Evolutionary conservation across 768 basidiomycete genomes (phyloP), one percentile per base, ranked within the genome.

Genomic region (Russula virescens): DNA sequence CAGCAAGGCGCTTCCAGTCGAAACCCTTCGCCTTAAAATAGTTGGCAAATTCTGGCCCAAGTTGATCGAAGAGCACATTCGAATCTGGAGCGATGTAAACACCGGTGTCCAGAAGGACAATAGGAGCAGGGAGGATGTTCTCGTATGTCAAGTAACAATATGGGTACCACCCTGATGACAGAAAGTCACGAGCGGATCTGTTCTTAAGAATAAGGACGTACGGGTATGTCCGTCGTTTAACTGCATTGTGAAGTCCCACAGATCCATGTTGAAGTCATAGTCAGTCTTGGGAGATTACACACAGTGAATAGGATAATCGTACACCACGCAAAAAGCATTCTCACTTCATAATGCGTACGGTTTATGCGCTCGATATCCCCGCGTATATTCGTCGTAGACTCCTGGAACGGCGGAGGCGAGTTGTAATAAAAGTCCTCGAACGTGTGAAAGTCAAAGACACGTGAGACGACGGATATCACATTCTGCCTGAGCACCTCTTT

Each of bases 141-240:
- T 71, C 68, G 66, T 67, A 72, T 3, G 63, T 54, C 2, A 14
- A 79, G 69, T 85, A 85, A 70, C 85, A 86, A 43, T 74, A 66
- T 0, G 83, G 81, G 73, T 81, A 79, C 79, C 82, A 85, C 25
- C 79, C 82, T 84, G 62, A 26, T 5, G 54, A 21, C 2, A 51
- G 16, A 10, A 18, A 2, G 18, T 13, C 34, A 34, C 5, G 23
- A 28, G 47, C 6, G 1, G n/a, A 42, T 3, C 31, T 31, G 31
- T 38, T 38, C 38, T 38, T 38, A 21, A 25, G 63, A 4, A 43
- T 43, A 43, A 18, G 8, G 40, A 69, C 78, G 35, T 71, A 82
- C 84, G 77, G 13, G 86, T 87, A 68, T 86, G 86, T 7, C 85
- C 85, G 68, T 86, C 85, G 67, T 87, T 86, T 48, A 87, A 66